Base-by-base conservation (phyloP, 2,329 filamentous ascomycete species). In the Alternaria sp. region DNA sequence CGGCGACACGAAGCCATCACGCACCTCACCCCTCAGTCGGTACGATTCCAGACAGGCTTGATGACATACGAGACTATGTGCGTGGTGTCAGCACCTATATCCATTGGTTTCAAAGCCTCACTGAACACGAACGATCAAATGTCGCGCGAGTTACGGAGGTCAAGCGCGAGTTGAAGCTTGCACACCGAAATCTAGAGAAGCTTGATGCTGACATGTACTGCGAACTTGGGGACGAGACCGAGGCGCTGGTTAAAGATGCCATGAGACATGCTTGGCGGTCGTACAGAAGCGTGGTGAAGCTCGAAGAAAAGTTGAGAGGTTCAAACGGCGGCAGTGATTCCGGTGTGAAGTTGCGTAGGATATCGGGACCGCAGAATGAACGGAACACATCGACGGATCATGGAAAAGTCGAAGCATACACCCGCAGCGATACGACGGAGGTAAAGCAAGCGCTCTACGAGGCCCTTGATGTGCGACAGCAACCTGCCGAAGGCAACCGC, bases 121-220 rank as follows among this genome's bases (percentile, higher is more conserved):
- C 70, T 20, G 55, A 62, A 32, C 47, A 64, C 18, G 60, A 63
- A 9, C 55, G 62, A 22, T 63, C 64, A 9, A 56, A 62, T 1
- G 32, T 67, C 5, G 57, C 61, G 1, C 58, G 67, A 32, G 61
- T 72, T 36, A 66, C 64, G 2, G 61, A 70, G 16, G 68, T 70
- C 12, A 71, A 72, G 59, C 53, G 62, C 24, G 58, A 63, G 8
- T 47, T 72, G 12, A 69, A 68, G 54, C 60, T 53, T 11, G 60
- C 65, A 16, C 67, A 72, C 41, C 58, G 65, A 12, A 57, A 62
- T 7, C 26, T 74, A n/a, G 72, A 74, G 24, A 70, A 63, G 38
- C 46, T 73, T 7, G 52, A 66, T n/a, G 52, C 59, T 6, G 55
- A 64, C 14, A 47, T 43, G n/a, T 61, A 61, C 42, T 49, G 47